Evolutionary conservation across 108 stramenopile species (phyloP), one percentile per base, ranked within the genome.

Genomic region (Licmophora abbreviata): DNA sequence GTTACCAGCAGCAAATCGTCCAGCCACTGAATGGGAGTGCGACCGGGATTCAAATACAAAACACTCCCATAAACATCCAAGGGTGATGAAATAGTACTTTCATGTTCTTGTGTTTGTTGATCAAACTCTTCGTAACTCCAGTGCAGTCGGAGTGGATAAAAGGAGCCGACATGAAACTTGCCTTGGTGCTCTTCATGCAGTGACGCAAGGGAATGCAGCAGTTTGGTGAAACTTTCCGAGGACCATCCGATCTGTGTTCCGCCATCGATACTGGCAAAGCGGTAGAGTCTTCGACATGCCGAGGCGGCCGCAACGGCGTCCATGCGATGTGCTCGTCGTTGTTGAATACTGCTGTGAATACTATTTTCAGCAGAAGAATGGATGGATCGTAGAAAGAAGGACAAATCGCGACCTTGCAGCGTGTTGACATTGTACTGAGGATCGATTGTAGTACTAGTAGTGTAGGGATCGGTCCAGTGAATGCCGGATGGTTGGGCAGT

Each of bases 241-340:
- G 74, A 81, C 82, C 82, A 91, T 10, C 81, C 84, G 10, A 79
- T 30, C 15, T 78, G 54, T 6, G 76, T 76, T n/a, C n/a, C n/a
- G 1, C 84, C 89, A 70, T 91, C 89, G 29, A 91, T 71, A 3
- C 83, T 66, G 51, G 68, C 69, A 51, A 91, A 86, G 34, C 75
- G 66, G 59, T 65, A 91, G 20, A 74, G 52, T 27, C 67, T 66
- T 21, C 89, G 69, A 11, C 64, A 77, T 5, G 76, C 73, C 27
- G 68, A 64, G 4, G 88, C 89, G 6, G 79, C 66, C 29, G 84
- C 78, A 0, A 72, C 44, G 4, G 82, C 89, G 60, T 81, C 66
- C 63, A 83, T 74, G 44, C 89, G 72, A 46, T 48, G 43, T 7
- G 74, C 37, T 23, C 63, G 61, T 29, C 76, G 69, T 58, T 66